phyloP scores from a whole-genome alignment of 2,329 filamentous ascomycete genomes.

The Ophiocordyceps robertsii region DNA sequence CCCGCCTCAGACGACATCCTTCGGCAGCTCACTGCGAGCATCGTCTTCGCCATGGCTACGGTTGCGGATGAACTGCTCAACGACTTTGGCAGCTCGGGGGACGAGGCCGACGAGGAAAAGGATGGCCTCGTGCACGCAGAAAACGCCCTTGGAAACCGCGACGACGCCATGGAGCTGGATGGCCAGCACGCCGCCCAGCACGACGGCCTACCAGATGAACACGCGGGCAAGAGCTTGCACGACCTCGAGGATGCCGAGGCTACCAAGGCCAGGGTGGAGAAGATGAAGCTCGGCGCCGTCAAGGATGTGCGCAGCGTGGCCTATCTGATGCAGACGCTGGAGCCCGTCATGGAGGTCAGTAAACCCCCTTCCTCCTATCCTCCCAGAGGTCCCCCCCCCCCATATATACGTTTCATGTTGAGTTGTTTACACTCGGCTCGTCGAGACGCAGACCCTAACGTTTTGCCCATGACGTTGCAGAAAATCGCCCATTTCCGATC shows the following conservation, averaged over 20 bases:
- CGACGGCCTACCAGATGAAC: constrained; percentile 28
- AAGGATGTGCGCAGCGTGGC: constrained; percentile 71
- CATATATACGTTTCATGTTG: constrained; percentile 7
- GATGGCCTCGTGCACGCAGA: constrained; percentile 31
- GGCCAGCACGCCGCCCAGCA: constrained; percentile 44
- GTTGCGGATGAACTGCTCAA: constrained; percentile 86
- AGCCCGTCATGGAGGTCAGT: constrained; percentile 73
- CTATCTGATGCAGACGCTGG: constrained; percentile 65
- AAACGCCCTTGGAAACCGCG: constrained; percentile 23
- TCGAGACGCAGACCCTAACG: constrained; percentile 54
- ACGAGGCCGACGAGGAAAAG: constrained; percentile 54
- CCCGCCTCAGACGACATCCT: not conserved
- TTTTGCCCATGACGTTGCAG: constrained; percentile 40
- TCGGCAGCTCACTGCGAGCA: not conserved
- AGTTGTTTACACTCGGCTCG: constrained; percentile 48
- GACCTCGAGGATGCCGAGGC: constrained; percentile 52
- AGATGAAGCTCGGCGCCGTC: constrained; percentile 61
- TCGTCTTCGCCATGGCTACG: constrained; percentile 56
- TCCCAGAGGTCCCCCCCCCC: not conserved
- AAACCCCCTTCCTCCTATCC: constrained; percentile 6
- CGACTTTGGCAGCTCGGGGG: constrained; percentile 52
- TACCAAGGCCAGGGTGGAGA: constrained; percentile 67
- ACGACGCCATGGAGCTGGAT: constrained; percentile 42
- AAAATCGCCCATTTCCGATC: constrained; percentile 70
- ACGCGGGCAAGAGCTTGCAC: constrained; percentile 39